Conservation (phyloP, 306 rosid species). For the Inga leiocalycina region DNA sequence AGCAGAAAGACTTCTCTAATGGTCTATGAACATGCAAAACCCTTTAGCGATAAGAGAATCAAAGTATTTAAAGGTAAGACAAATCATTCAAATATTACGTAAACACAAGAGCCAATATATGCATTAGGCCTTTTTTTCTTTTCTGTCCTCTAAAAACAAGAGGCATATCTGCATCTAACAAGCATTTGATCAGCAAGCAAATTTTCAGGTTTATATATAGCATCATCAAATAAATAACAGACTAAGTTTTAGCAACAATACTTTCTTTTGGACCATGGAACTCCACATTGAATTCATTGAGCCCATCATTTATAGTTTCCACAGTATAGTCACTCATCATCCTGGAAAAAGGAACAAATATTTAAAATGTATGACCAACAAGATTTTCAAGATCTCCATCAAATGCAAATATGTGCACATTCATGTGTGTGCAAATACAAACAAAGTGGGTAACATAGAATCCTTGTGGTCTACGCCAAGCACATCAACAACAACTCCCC, state of each 20-base stretch:
- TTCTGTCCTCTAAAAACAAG: slow-evolving; percentile 5
- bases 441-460: neutral
- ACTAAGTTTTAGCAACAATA: slow-evolving; percentile 43
- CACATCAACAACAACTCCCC: neutral
- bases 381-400: slow-evolving; percentile 2
- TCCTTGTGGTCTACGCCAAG: neutral
- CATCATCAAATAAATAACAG: slow-evolving; percentile 24
- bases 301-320: slow-evolving; percentile 97
- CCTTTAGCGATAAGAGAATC: slow-evolving; percentile 22
- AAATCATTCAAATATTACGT: slow-evolving; percentile 22
- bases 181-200: slow-evolving; percentile 10
- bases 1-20: slow-evolving; percentile 6
- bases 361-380: slow-evolving; percentile 27
- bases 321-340: slow-evolving; percentile 99
- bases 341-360: slow-evolving; percentile 54
- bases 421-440: neutral
- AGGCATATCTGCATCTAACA: neutral
- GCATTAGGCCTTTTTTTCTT: neutral
- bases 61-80: neutral
- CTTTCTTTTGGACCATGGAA: slow-evolving; percentile 99
- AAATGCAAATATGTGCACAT: slow-evolving; percentile 5
- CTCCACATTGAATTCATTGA: slow-evolving; percentile 90
- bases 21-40: slow-evolving; percentile 3
- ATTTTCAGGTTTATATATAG: slow-evolving; percentile 17
- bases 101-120: neutral